Evolutionary conservation across 2,329 filamentous ascomycete genomes (phyloP).

Genomic region (Diaporthe citrichinensis): DNA sequence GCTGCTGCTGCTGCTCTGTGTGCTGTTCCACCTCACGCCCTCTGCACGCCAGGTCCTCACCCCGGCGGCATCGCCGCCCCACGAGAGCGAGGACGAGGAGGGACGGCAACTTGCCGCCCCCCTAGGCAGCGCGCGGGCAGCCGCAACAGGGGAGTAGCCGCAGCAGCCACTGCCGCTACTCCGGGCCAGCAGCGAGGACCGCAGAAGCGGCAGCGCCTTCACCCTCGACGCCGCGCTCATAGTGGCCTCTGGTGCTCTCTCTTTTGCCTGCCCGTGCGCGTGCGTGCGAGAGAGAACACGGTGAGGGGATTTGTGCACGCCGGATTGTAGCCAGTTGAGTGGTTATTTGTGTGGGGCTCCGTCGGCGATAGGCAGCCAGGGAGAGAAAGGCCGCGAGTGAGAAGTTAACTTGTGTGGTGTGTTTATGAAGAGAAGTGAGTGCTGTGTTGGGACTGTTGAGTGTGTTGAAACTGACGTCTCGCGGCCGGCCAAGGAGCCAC

Average conservation of each 20-base stretch:
- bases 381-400: neutral
- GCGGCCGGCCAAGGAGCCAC: neutral
- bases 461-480: neutral
- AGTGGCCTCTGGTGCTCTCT: neutral
- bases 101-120: neutral
- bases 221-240: conserved; percentile 32
- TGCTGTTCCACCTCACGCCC: conserved; percentile 13
- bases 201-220: conserved; percentile 28
- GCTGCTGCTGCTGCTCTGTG: neutral
- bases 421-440: neutral
- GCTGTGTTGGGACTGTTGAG: neutral
- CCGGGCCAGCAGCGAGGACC: neutral
- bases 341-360: too few species aligned
- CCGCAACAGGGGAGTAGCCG: conserved; percentile 2
- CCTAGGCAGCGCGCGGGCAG: neutral
- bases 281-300: neutral
- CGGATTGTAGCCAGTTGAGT: too few species aligned
- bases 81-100: neutral
- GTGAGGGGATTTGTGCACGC: neutral
- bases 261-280: neutral
- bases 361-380: neutral
- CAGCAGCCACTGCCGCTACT: neutral
- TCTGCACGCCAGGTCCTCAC: neutral
- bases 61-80: neutral
- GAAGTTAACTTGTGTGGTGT: neutral